These are phyloP conservation scores for Nyssa sinensis DNA, from an alignment of 148 eudicot genomes.

Conservation along the genomic window DNA sequence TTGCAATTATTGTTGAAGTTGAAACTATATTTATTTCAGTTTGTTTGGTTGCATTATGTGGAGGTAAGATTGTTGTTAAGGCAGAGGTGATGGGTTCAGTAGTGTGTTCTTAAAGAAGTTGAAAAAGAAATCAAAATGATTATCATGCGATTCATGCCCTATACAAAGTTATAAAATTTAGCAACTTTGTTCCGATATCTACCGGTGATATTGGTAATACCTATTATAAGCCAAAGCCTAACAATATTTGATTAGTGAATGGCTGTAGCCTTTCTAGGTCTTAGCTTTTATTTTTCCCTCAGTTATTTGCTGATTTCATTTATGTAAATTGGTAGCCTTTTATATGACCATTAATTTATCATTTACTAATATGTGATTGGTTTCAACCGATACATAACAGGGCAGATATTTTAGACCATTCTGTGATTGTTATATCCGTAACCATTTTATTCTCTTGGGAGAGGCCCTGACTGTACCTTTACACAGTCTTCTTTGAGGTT, in stretches of 20 bases:
- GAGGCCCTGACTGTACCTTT: background rate
- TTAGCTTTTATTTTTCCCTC: background rate
- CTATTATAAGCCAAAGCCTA: background rate
- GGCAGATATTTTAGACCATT: background rate
- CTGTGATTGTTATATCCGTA: background rate
- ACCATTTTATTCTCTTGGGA: constrained; percentile 3
- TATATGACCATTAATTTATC: background rate
- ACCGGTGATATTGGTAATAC: background rate
- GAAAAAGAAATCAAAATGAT: too few species aligned
- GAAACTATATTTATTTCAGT: too few species aligned
- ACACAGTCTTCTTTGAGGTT: background rate
- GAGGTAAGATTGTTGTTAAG: too few species aligned
- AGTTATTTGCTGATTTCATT: background rate
- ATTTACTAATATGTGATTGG: background rate
- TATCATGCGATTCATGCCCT: too few species aligned
- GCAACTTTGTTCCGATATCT: background rate
- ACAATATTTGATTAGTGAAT: background rate
- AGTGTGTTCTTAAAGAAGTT: too few species aligned
- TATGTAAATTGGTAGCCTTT: background rate
- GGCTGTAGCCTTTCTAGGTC: background rate
- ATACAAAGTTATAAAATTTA: background rate
- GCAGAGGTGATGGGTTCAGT: too few species aligned
- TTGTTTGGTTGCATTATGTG: too few species aligned
- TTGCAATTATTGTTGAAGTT: too few species aligned
- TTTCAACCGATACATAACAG: background rate